Evolutionary conservation across 2,329 filamentous ascomycete genomes (phyloP).

Genomic region (Pleomassaria siparia): DNA sequence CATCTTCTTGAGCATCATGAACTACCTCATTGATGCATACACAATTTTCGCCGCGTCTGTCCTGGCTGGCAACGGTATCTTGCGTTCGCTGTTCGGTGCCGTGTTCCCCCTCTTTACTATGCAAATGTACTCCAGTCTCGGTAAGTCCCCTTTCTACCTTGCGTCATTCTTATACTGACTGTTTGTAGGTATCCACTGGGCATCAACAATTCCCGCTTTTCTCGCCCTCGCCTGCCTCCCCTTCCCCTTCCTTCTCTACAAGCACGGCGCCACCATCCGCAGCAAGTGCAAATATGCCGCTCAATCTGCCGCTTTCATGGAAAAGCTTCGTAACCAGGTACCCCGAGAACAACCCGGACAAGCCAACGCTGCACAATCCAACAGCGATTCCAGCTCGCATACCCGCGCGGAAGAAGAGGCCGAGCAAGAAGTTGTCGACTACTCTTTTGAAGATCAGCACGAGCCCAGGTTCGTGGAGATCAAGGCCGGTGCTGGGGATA

Average conservation of each 20-base stretch:
- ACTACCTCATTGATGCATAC: slow-evolving; percentile 53
- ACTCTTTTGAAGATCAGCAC: slow-evolving; percentile 24
- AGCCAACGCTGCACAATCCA: too few relatives aligned
- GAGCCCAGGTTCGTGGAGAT: slow-evolving; percentile 39
- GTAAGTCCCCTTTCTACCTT: slow-evolving; percentile 5
- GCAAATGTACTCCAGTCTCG: slow-evolving; percentile 56
- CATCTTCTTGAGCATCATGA: slow-evolving; percentile 60
- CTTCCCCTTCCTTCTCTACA: slow-evolving; percentile 75
- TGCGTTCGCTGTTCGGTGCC: slow-evolving; percentile 76
- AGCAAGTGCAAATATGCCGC: slow-evolving; percentile 69
- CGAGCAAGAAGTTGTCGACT: slow-evolving; percentile 18
- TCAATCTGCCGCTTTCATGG: slow-evolving; percentile 64
- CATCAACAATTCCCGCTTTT: slow-evolving; percentile 71
- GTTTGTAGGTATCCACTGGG: slow-evolving; percentile 69
- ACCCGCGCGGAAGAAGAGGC: slow-evolving; percentile 35
- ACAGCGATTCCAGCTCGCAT: slow-evolving; percentile 29
- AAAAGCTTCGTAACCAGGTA: slow-evolving; percentile 44
- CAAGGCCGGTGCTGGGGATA: slow-evolving; percentile 39
- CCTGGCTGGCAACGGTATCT: slow-evolving; percentile 75
- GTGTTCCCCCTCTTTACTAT: slow-evolving; percentile 77
- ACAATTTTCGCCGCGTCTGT: slow-evolving; percentile 77
- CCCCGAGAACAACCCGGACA: neutral
- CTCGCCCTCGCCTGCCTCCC: slow-evolving; percentile 71
- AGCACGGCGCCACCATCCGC: slow-evolving; percentile 66
- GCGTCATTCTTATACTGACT: slow-evolving; percentile 2